Conservation (phyloP, 2,329 filamentous ascomycete species). For the Xylariaceae sp. region DNA sequence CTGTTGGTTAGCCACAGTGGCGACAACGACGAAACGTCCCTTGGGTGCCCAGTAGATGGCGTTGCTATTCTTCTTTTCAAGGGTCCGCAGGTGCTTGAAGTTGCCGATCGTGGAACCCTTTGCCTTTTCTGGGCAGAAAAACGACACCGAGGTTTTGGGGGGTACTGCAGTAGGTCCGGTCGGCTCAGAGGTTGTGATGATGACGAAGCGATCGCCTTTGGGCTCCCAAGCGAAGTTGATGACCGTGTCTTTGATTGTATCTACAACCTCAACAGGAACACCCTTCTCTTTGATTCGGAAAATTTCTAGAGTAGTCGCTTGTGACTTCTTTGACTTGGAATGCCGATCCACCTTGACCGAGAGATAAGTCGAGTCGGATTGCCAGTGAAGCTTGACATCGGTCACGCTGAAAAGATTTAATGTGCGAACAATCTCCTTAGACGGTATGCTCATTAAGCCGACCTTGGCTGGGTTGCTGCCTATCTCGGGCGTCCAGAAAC, state of each 20-base stretch:
- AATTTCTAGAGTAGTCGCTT: conserved; percentile 95
- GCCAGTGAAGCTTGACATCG: conserved; percentile 98
- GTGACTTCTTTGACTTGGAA: conserved; percentile 98
- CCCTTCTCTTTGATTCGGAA: conserved; percentile 98
- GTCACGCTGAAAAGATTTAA: conserved; percentile 97
- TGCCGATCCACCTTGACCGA: conserved; percentile 99
- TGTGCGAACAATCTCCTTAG: conserved; percentile 89
- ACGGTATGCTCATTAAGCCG: conserved; percentile 90
- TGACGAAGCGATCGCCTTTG: conserved; percentile 93
- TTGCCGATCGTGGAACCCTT: conserved; percentile 80
- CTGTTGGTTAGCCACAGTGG: conserved; percentile 87
- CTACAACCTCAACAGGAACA: conserved; percentile 95
- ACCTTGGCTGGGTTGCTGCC: conserved; percentile 98
- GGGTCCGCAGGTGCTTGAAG: conserved; percentile 91
- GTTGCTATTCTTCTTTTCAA: conserved; percentile 99
- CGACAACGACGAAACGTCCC: conserved; percentile 91
- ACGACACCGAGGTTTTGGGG: conserved; percentile 90
- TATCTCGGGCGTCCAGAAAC: conserved; percentile 98
- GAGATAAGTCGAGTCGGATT: conserved; percentile 87
- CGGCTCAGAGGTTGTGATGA: conserved; percentile 90
- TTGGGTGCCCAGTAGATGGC: conserved; percentile 98
- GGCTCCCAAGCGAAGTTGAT: conserved; percentile 99
- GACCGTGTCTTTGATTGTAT: conserved; percentile 96
- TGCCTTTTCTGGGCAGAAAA: conserved; percentile 94
- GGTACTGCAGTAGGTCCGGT: conserved; percentile 73